Evolutionary conservation across 202 grass and related monocot genomes (phyloP).

Genomic region (Setaria italica): DNA sequence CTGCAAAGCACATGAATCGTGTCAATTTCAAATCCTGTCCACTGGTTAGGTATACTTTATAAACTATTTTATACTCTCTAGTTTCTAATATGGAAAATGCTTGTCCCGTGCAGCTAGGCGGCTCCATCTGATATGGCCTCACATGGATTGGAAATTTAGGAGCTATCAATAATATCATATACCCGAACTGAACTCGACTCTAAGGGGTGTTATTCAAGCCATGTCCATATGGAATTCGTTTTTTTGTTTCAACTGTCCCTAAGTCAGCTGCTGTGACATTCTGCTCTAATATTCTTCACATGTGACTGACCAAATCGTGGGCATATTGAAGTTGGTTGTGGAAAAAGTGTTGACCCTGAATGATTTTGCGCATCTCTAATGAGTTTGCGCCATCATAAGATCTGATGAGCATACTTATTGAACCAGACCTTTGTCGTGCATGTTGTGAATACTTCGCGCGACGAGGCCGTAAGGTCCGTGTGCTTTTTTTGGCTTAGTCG

Average conservation of each 20-base stretch:
- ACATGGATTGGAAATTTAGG: background rate
- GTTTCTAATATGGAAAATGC: conserved; percentile 16
- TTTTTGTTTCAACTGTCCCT: conserved; percentile 4
- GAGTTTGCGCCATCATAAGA: background rate
- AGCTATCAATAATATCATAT: conserved; percentile 52
- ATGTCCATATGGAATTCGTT: conserved; percentile 33
- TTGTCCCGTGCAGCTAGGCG: conserved; percentile 50
- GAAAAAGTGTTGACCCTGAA: conserved; percentile 8
- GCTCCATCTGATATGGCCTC: conserved; percentile 56
- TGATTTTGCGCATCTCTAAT: background rate
- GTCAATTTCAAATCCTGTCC: background rate
- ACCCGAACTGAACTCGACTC: background rate
- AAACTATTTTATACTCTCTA: background rate
- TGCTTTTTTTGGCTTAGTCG: background rate
- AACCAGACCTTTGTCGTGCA: background rate
- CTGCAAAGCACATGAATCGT: background rate
- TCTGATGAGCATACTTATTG: background rate
- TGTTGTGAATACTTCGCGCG: background rate
- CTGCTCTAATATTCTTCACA: background rate
- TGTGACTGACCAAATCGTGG: conserved; percentile 24
- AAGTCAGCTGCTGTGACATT: conserved; percentile 13
- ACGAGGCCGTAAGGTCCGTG: background rate
- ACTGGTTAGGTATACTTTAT: background rate
- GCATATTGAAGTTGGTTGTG: background rate
- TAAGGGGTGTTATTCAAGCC: conserved; percentile 35